Base-by-base conservation (phyloP, 2,329 filamentous ascomycete species). In the Pezicula radicicola region DNA sequence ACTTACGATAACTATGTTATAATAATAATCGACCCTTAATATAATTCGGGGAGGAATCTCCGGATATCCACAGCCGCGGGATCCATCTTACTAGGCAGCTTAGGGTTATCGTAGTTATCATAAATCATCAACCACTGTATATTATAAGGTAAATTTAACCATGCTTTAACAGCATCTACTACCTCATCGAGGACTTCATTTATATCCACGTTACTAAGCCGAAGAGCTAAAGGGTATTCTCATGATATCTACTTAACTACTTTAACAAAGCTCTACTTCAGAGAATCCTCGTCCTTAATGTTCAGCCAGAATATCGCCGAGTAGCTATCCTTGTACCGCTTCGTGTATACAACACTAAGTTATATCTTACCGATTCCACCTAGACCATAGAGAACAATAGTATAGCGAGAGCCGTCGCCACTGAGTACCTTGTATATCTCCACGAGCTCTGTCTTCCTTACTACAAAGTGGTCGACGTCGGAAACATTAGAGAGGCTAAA, bases 341-440 rank as follows among this genome's bases (percentile, higher is more conserved):
- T 27, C 2, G 64, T 55, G 59, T 71, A 76, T 45, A 61, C 60
- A 21, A 73, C 58, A 18, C 66, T 62, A 18, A 75, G 62, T 56
- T 76, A 68, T n/a, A 72, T 75, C 61, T 77, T 77, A 25, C 70
- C 72, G 42, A 76, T 74, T 6, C 72, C 72, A 16, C 73, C 72
- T 2, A 72, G 60, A 6, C 73, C 73, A 25, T 71, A 43, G 12
- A 56, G 41, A 51, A 55, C 41, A 40, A 56, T 47, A 43, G 27
- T 44, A 36, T 19, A 46, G 12, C 53, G 54, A 27, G 46, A 52
- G 13, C 60, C 58, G 55, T 66, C 51, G 21, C 61, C 50, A 10
- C 45, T 47, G 46, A 70, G 61, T 48, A 21, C 53, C 27, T 49
- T 50, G 41, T 63, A 60, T 49, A 72, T 70, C 40, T 63, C 56